Conservation (phyloP, 495 filamentous ascomycete species). For the Evernia prunastri region DNA sequence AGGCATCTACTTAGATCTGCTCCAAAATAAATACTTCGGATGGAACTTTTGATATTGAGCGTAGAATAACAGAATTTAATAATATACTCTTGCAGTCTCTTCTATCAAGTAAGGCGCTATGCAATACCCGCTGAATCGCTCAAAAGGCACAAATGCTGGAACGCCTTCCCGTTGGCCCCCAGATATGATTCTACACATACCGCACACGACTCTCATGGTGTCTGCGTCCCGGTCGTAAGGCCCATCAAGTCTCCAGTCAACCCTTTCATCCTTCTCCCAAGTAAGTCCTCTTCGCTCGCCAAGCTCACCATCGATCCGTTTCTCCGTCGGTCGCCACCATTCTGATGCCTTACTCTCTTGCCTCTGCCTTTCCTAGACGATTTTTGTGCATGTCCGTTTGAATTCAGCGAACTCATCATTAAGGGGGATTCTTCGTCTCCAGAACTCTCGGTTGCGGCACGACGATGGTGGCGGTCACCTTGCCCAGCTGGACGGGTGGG, state of each 20-base stretch:
- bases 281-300: constrained; percentile 74
- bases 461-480: constrained; percentile 34
- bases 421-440: constrained; percentile 73
- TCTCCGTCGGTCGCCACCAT: constrained; percentile 29
- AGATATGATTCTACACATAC: background rate
- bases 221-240: constrained; percentile 25
- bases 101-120: background rate
- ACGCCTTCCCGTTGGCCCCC: background rate
- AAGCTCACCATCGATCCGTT: constrained; percentile 63
- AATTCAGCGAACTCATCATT: constrained; percentile 56
- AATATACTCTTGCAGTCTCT: background rate
- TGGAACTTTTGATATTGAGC: background rate
- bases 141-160: background rate
- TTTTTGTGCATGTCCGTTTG: constrained; percentile 15
- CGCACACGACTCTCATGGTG: constrained; percentile 15
- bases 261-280: constrained; percentile 79
- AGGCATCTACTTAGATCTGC: no score
- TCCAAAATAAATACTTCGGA: background rate
- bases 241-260: constrained; percentile 75
- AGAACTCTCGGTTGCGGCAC: constrained; percentile 55
- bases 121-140: background rate
- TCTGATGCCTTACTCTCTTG: constrained; percentile 17
- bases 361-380: constrained; percentile 20
- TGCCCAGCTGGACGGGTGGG: constrained; percentile 17
- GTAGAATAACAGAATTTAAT: no score